Percentiles rank a stretch among this genome's conserved stretches.
These are phyloP conservation scores for Coccomyxa subellipsoidea DNA, from an alignment of 163 green algal genomes.

Conservation along the genomic window DNA sequence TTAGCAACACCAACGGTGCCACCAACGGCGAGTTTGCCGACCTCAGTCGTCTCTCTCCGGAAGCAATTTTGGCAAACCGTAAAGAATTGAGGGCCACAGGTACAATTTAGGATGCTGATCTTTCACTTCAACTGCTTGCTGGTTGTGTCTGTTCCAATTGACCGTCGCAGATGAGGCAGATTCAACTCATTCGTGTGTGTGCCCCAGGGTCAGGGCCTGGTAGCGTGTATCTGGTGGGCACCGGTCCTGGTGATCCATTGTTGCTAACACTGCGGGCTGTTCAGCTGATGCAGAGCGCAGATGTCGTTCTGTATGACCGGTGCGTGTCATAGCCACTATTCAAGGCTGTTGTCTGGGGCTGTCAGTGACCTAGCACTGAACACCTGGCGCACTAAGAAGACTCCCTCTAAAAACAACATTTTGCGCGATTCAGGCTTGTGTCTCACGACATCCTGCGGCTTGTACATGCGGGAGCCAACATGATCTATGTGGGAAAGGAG, in stretches of 20 bases:
- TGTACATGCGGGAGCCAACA: slow-evolving; percentile 66
- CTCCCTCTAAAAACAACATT: too few species aligned
- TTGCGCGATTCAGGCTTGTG: slow-evolving; percentile 56
- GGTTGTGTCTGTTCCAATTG: background rate
- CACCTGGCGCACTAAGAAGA: background rate
- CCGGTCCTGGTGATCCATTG: slow-evolving; percentile 90
- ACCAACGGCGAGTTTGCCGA: background rate
- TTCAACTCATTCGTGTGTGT: background rate
- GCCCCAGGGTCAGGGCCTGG: slow-evolving; percentile 34
- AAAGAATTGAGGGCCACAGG: background rate
- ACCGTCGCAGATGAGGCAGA: too few species aligned
- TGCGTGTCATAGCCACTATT: slow-evolving; percentile 16
- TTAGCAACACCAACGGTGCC: background rate
- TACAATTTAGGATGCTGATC: background rate
- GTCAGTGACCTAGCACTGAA: too few species aligned
- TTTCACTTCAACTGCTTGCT: too few species aligned
- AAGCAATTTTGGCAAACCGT: background rate
- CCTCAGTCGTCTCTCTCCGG: background rate
- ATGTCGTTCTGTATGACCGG: slow-evolving; percentile 97
- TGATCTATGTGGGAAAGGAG: slow-evolving; percentile 98
- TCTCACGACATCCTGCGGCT: slow-evolving; percentile 87
- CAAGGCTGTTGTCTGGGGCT: too few species aligned
- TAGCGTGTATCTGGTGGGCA: slow-evolving; percentile 91
- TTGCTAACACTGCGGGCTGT: slow-evolving; percentile 90
- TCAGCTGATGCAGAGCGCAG: slow-evolving; percentile 85